Conservation (phyloP, 2,329 filamentous ascomycete species). For the Penicillium sp. region DNA sequence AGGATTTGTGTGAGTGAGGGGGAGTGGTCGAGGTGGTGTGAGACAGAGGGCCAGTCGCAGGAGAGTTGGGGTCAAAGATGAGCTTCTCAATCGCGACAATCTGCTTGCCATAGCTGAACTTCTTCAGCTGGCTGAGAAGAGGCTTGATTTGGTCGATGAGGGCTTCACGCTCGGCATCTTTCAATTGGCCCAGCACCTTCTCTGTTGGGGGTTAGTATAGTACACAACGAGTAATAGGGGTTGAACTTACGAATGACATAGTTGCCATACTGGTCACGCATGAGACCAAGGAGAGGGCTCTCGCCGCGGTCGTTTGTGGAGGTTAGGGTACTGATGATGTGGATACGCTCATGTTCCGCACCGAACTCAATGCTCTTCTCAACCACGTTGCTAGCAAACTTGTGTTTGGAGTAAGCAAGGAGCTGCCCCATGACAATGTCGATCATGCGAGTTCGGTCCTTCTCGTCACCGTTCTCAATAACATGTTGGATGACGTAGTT, state of each 20-base stretch:
- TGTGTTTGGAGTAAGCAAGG: constrained; percentile 81
- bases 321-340: constrained; percentile 65
- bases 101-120: constrained; percentile 64
- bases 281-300: constrained; percentile 69
- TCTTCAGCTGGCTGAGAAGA: constrained; percentile 61
- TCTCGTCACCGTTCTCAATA: constrained; percentile 70
- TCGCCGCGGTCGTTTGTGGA: constrained; percentile 62
- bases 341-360: constrained; percentile 64
- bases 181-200: constrained; percentile 68
- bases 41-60: constrained; percentile 25
- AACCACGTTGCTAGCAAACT: constrained; percentile 95
- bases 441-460: constrained; percentile 72
- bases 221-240: not conserved
- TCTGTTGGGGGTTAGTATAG: constrained; percentile 54
- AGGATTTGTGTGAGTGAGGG: constrained; percentile 41
- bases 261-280: constrained; percentile 90
- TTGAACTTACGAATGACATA: constrained; percentile 85
- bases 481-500: constrained; percentile 97
- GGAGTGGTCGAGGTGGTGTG: constrained; percentile 39
- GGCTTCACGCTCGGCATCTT: constrained; percentile 57
- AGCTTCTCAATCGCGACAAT: constrained; percentile 63
- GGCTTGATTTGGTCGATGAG: constrained; percentile 65
- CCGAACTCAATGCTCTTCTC: constrained; percentile 83
- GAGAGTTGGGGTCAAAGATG: constrained; percentile 40
- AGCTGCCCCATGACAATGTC: constrained; percentile 69